Percentiles rank a stretch among this genome's conserved stretches.
Conservation (phyloP, 495 filamentous ascomycete genomes). For the Penicillium paradoxum region DNA sequence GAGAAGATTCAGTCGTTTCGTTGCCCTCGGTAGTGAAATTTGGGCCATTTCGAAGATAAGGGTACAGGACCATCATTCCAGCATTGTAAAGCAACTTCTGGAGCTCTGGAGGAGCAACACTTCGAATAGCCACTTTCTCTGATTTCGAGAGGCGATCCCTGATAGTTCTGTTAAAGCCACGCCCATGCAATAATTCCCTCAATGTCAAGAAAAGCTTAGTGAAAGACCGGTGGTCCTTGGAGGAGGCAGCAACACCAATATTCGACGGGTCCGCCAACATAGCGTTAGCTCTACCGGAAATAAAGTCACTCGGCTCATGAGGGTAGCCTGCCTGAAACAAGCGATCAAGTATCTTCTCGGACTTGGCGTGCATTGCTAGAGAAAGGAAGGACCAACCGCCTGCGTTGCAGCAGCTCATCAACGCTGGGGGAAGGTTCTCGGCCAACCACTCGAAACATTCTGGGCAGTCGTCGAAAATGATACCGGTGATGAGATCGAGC, state of each 20-base stretch:
- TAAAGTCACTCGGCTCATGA: neutral
- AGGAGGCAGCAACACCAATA: neutral
- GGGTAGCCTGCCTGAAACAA: neutral
- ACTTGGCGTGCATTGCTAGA: neutral
- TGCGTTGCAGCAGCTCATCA: neutral
- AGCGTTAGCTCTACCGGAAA: neutral
- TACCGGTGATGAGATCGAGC: constrained; percentile 5
- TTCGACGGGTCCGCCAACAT: neutral
- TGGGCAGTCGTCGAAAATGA: constrained; percentile 3
- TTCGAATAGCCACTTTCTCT: neutral
- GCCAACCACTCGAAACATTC: constrained; percentile 9
- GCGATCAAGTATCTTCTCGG: neutral
- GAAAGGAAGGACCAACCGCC: neutral
- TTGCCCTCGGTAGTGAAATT: neutral
- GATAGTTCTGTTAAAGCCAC: neutral
- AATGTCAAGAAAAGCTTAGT: neutral
- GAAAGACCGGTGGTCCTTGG: neutral
- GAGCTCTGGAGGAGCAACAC: neutral
- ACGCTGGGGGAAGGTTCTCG: neutral
- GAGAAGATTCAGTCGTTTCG: neutral
- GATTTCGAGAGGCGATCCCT: too few species aligned
- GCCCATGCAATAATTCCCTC: neutral
- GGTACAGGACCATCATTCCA: neutral
- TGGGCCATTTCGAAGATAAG: neutral
- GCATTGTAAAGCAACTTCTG: neutral